These are phyloP conservation scores for Betula pendula DNA, from an alignment of 306 rosid species.

Conservation along the genomic window DNA sequence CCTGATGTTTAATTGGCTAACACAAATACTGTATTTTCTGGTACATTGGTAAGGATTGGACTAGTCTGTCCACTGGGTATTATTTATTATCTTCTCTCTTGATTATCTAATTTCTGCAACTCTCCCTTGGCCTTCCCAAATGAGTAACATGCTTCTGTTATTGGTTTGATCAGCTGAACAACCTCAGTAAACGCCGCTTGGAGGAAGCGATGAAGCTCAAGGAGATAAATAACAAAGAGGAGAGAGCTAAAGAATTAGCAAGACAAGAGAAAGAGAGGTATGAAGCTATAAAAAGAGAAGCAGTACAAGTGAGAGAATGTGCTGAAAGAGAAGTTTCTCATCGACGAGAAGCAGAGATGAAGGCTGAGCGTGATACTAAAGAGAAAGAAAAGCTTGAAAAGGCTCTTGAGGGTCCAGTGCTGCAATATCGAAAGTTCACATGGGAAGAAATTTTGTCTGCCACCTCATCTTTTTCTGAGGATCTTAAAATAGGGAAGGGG, in stretches of 20 bases:
- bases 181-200: slow-evolving; percentile 48
- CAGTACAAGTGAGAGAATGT: slow-evolving; percentile 50
- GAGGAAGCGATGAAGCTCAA: slow-evolving; percentile 65
- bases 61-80: neutral
- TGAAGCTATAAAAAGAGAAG: slow-evolving; percentile 66
- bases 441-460: slow-evolving; percentile 90
- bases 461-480: slow-evolving; percentile 85
- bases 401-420: slow-evolving; percentile 62
- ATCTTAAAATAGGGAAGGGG: slow-evolving; percentile 80
- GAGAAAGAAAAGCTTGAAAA: slow-evolving; percentile 71
- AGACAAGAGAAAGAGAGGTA: slow-evolving; percentile 56
- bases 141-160: slow-evolving; percentile 27
- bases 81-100: neutral
- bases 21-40: neutral
- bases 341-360: slow-evolving; percentile 67
- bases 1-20: neutral
- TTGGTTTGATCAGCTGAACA: slow-evolving; percentile 53
- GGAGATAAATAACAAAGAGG: slow-evolving; percentile 59
- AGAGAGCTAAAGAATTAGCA: slow-evolving; percentile 50
- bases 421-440: slow-evolving; percentile 52
- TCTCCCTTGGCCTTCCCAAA: slow-evolving; percentile 1
- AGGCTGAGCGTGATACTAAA: slow-evolving; percentile 56
- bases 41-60: neutral
- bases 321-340: slow-evolving; percentile 71
- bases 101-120: neutral